phyloP scores from a whole-genome alignment of 257 asterid genomes.

The Solanum medicagineum region DNA sequence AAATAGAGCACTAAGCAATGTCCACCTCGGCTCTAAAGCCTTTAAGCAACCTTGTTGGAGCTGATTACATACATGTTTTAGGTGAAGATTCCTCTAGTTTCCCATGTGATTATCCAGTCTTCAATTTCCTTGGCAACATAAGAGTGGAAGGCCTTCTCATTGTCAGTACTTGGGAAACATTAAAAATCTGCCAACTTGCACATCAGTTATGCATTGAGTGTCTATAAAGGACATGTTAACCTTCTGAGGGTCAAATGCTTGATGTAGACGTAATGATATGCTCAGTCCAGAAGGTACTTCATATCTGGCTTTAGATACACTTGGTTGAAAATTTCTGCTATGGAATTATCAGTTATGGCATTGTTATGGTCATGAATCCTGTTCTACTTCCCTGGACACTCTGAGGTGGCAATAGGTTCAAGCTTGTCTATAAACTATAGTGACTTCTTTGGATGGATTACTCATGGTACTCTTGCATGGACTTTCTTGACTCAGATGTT shows the following conservation, averaged over 20 bases:
- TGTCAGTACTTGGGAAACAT: neutral
- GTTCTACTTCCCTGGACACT: neutral
- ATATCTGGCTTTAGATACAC: neutral
- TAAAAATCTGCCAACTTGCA: neutral
- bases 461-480: neutral
- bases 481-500: neutral
- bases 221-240: neutral
- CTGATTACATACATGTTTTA: neutral
- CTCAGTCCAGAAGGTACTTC: neutral
- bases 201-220: neutral
- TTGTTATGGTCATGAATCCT: neutral
- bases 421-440: neutral
- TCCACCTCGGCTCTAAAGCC: neutral
- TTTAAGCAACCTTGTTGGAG: neutral
- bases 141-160: neutral
- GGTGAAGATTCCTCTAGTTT: neutral
- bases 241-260: neutral
- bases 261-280: neutral
- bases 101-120: neutral
- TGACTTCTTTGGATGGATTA: neutral
- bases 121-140: neutral
- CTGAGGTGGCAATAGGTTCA: neutral
- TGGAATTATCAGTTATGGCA: neutral
- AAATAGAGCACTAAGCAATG: neutral
- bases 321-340: neutral